Conservation (phyloP, 345 rosid genomes). For the Salix suchowensis region DNA sequence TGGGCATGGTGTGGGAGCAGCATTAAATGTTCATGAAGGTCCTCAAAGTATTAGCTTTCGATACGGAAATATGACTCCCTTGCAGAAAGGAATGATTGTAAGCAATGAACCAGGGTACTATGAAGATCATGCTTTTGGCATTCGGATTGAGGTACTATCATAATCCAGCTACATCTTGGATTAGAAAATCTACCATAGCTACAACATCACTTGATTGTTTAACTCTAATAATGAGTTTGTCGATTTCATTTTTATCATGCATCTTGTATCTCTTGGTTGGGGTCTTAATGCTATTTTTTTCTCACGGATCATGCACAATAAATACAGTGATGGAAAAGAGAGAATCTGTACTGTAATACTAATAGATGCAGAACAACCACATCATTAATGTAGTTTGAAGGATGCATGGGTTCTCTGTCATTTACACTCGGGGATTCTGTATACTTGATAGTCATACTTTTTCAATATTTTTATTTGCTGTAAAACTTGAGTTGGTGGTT, state of each 20-base stretch:
- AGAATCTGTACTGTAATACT: not conserved
- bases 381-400: not conserved
- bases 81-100: constrained; percentile 86
- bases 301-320: not conserved
- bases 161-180: not conserved
- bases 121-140: constrained; percentile 96
- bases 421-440: not conserved
- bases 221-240: not conserved
- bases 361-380: not conserved
- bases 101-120: constrained; percentile 98
- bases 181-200: not conserved
- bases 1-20: constrained; percentile 97
- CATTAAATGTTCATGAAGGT: constrained; percentile 94
- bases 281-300: not conserved
- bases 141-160: constrained; percentile 77
- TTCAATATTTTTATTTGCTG: not conserved
- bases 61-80: constrained; percentile 73
- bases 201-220: not conserved
- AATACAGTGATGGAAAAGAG: not conserved
- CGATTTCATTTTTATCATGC: not conserved
- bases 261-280: not conserved
- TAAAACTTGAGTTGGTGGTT: not conserved
- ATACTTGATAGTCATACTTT: not conserved
- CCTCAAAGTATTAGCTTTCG: constrained; percentile 95
- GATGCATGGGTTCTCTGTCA: not conserved